Percentiles rank a stretch among this genome's conserved stretches.
Evolutionary conservation across 1,139 yeast species (phyloP).

Genomic region (Hansenula lynferdii): DNA sequence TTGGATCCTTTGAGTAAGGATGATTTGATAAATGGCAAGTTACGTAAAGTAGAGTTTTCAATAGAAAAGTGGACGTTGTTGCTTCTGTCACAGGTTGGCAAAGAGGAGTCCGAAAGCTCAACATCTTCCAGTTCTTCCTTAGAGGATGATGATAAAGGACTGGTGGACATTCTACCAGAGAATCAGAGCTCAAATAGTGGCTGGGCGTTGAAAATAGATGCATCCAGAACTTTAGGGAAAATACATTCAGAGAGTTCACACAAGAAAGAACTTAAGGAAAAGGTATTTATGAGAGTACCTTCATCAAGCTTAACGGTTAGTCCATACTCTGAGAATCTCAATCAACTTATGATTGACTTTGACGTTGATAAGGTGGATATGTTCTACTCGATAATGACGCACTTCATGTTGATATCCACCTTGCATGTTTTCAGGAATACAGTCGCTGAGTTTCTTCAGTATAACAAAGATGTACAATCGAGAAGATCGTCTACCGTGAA

Average conservation of each 20-base stretch:
- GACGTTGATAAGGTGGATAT: constrained; percentile 30
- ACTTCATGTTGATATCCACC: constrained; percentile 51
- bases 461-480: constrained; percentile 22
- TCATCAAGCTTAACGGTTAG: constrained; percentile 19
- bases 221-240: constrained; percentile 19
- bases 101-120: neutral
- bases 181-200: constrained; percentile 3
- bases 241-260: constrained; percentile 28
- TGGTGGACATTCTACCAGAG: constrained; percentile 23
- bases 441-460: constrained; percentile 32
- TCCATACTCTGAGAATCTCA: constrained; percentile 24
- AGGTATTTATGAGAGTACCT: constrained; percentile 27
- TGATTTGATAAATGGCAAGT: constrained; percentile 37
- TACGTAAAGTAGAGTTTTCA: constrained; percentile 32
- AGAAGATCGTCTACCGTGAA: constrained; percentile 18
- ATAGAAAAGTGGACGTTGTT: constrained; percentile 21
- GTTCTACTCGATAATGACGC: constrained; percentile 42
- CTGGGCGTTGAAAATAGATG: constrained; percentile 10
- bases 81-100: neutral
- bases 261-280: constrained; percentile 23
- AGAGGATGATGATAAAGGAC: constrained; percentile 28
- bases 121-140: constrained; percentile 13
- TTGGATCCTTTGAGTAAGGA: constrained; percentile 32
- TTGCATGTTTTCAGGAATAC: constrained; percentile 47
- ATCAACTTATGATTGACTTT: constrained; percentile 28